A percentile compares a stretch with the other conserved stretches of the same genome.
These are phyloP conservation scores for Verticillium isaacii DNA, from an alignment of 2,329 filamentous ascomycete species.

Conservation along the genomic window DNA sequence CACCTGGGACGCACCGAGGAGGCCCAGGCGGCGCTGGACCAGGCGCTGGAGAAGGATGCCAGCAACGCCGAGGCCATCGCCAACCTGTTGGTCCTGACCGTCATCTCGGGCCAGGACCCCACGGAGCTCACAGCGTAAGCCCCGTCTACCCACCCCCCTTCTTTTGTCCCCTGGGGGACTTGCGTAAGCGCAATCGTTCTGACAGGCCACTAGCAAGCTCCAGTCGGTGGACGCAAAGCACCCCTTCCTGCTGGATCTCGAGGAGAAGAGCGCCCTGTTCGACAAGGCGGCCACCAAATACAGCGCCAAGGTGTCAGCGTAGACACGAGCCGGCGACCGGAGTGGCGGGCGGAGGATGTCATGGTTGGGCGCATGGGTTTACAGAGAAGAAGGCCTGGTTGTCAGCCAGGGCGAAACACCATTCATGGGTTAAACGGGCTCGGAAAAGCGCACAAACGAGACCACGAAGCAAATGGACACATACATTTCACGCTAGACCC, in stretches of 20 bases:
- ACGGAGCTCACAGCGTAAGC: conserved; percentile 57
- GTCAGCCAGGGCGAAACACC: not conserved
- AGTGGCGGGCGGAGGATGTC: conserved; percentile 3
- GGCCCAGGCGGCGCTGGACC: conserved; percentile 78
- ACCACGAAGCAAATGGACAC: not conserved
- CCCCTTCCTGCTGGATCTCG: conserved; percentile 65
- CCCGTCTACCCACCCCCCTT: not conserved
- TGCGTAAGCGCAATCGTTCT: not conserved
- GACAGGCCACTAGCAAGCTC: conserved; percentile 37
- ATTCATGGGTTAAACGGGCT: not conserved
- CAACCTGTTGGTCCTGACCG: conserved; percentile 75
- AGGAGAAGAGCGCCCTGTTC: conserved; percentile 83
- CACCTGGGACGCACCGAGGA: conserved; percentile 87
- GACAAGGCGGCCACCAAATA: conserved; percentile 85
- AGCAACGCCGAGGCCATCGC: conserved; percentile 71
- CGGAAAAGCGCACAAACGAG: not conserved
- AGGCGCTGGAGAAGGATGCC: conserved; percentile 71
- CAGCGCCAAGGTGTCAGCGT: conserved; percentile 68
- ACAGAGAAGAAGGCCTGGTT: not conserved
- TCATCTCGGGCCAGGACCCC: conserved; percentile 68
- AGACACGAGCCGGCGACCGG: conserved; percentile 2
- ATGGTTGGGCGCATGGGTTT: conserved; percentile 14
- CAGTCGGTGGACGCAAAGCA: conserved; percentile 62
- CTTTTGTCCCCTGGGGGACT: not conserved
- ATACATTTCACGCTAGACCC: not conserved